Base-by-base conservation (phyloP, 192 early-diverging fungal species). In the Allomyces macrogynus region DNA sequence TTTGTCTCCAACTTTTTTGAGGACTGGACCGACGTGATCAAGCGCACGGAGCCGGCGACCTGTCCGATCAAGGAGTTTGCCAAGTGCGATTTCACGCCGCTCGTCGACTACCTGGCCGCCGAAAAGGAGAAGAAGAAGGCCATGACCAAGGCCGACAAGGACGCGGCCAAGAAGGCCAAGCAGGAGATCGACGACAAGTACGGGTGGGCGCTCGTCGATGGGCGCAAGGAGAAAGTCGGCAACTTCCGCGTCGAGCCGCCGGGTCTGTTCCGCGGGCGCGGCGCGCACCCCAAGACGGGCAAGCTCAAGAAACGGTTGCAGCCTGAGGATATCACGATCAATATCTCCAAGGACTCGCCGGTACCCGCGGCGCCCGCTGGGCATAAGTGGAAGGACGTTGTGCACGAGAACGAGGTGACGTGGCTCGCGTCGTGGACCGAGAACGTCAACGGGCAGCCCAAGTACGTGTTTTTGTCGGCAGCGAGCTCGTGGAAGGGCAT, bases 391-490 rank as follows among this genome's bases (percentile, higher is more conserved):
- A 86, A 78, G 43, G 72, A 77, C 16, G 84, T 98, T 61, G 78
- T 85, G 14, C 89, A 96, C 67, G 92, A 97, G 67, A 86, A 89
- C 70, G 89, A 81, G 2, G 93, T 93, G 44, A 93, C 89, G 20
- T 98, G 95, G 95, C 76, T 98, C 43, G 95, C 95, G 1, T 94
- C 80, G 43, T 98, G 95, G 95, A 96, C 93, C 70, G 95, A 98
- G 68, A 98, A 97, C 73, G 89, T 98, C 63, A 96, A 98, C 73
- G 85, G 83, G 24, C 81, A 77, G 65, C 86, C 79, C 68, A 98
- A 98, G 71, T 98, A 98, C 72, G 89, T 98, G 24, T 93, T 93
- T 67, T 80, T 98, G 70, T 92, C 90, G 3, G 92, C 93, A 4
- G 87, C 78, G 27, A 91, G 89, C 66, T 87, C 89, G n/a, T 77